A percentile compares a stretch with the other conserved stretches of the same genome.
phyloP scores from a whole-genome alignment of 2,329 filamentous ascomycete species.

The Aspergillus fischeri region DNA sequence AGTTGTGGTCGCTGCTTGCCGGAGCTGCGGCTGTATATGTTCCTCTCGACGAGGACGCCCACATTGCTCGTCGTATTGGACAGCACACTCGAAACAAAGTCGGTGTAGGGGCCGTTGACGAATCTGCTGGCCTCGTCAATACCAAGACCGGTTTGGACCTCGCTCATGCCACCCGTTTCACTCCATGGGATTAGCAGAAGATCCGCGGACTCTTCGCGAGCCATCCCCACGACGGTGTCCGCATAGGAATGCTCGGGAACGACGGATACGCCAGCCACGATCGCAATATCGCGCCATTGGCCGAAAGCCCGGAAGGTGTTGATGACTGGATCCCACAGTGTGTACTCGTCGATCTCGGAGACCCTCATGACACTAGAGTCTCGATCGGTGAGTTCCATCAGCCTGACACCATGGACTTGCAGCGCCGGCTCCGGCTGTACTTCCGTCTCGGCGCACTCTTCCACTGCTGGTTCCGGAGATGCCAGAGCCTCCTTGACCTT shows the following conservation, averaged over 20 bases:
- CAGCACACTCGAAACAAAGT: slow-evolving; percentile 69
- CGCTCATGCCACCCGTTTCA: slow-evolving; percentile 70
- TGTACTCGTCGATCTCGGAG: slow-evolving; percentile 71
- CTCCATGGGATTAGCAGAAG: slow-evolving; percentile 87
- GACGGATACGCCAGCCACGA: slow-evolving; percentile 76
- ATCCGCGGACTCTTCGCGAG: slow-evolving; percentile 65
- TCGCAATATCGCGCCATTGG: slow-evolving; percentile 74
- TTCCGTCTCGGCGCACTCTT: slow-evolving; percentile 18
- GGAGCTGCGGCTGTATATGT: slow-evolving; percentile 43
- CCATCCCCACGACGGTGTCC: slow-evolving; percentile 68
- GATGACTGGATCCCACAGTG: slow-evolving; percentile 73
- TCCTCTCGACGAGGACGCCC: slow-evolving; percentile 75
- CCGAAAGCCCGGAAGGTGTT: slow-evolving; percentile 90
- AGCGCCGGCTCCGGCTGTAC: slow-evolving; percentile 43
- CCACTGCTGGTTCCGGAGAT: slow-evolving; percentile 16
- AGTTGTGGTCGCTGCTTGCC: slow-evolving; percentile 20
- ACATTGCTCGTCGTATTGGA: slow-evolving; percentile 61
- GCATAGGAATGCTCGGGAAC: slow-evolving; percentile 75
- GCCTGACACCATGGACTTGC: slow-evolving; percentile 76
- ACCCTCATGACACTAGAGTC: slow-evolving; percentile 95
- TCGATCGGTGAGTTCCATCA: slow-evolving; percentile 85
- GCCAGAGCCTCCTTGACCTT: slow-evolving; percentile 19
- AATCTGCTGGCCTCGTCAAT: slow-evolving; percentile 56
- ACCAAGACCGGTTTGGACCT: slow-evolving; percentile 53
- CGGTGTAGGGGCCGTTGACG: slow-evolving; percentile 59